A percentile compares a stretch with the other conserved stretches of the same genome.
Evolutionary conservation across 2,329 filamentous ascomycete species (phyloP).

Genomic region (Fusarium cicatricum): DNA sequence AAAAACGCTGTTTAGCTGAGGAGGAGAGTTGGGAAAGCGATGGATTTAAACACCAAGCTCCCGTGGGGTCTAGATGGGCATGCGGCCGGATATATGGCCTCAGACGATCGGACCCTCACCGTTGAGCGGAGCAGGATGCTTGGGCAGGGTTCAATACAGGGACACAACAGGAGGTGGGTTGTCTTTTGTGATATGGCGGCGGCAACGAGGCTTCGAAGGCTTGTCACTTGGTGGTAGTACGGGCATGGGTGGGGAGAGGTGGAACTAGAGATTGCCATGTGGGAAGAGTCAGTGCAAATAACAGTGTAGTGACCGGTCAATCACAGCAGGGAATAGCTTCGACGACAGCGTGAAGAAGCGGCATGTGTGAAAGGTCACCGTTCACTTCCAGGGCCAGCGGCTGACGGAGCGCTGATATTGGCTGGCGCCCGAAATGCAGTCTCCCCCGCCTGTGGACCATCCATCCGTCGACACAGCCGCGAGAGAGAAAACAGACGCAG

Average conservation of each 20-base stretch:
- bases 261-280: conserved; percentile 45
- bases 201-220: conserved; percentile 12
- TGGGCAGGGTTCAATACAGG: conserved; percentile 28
- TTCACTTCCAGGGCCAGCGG: conserved; percentile 50
- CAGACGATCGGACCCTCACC: conserved; percentile 34
- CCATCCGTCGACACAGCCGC: conserved; percentile 40
- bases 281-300: conserved; percentile 29
- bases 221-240: conserved; percentile 17
- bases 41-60: conserved; percentile 38
- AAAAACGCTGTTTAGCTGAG: conserved; percentile 8
- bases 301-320: conserved; percentile 32
- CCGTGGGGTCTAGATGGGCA: conserved; percentile 37
- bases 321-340: conserved; percentile 31
- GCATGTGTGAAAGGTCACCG: conserved; percentile 17
- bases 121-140: conserved; percentile 29
- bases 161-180: conserved; percentile 29
- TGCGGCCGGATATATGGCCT: conserved; percentile 40
- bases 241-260: conserved; percentile 26
- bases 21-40: conserved; percentile 22
- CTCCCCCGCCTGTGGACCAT: conserved; percentile 38
- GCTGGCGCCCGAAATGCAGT: conserved; percentile 47
- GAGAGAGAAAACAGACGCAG: conserved; percentile 35
- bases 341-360: conserved; percentile 22
- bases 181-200: conserved; percentile 37
- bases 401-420: conserved; percentile 63